Conservation (phyloP, 768 basidiomycete species). For the Neoboletus brunneissimus region DNA sequence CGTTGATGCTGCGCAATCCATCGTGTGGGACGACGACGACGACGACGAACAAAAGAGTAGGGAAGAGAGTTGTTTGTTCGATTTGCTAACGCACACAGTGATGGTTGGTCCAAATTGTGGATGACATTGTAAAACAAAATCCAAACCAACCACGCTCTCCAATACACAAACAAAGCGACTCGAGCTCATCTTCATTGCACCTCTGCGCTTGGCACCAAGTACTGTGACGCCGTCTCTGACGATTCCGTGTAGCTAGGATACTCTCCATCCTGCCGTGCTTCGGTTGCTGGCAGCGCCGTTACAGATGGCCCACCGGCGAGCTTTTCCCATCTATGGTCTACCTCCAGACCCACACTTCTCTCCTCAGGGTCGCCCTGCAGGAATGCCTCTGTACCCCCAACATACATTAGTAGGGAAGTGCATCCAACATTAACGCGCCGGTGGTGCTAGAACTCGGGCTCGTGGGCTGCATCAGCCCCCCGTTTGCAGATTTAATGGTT, state of each 20-base stretch:
- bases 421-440: background rate
- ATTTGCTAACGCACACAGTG: slow-evolving; percentile 59
- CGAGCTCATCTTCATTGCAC: background rate
- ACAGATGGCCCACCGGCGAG: background rate
- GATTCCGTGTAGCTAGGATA: background rate
- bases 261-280: background rate
- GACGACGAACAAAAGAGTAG: slow-evolving; percentile 32
- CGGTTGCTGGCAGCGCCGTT: background rate
- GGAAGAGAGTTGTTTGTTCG: slow-evolving; percentile 43
- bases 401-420: background rate
- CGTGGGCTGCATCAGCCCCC: background rate
- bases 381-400: background rate
- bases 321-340: background rate
- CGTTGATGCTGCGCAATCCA: slow-evolving; percentile 14
- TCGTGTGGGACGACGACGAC: slow-evolving; percentile 30
- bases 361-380: background rate
- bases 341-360: background rate
- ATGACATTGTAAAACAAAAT: slow-evolving; percentile 77
- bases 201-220: background rate
- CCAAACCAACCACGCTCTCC: slow-evolving; percentile 41
- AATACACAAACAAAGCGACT: slow-evolving; percentile 39
- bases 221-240: too few relatives aligned
- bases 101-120: slow-evolving; percentile 64
- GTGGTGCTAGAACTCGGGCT: background rate
- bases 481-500: background rate